Conservation (phyloP, 345 rosid species). For the Garcia nutans region DNA sequence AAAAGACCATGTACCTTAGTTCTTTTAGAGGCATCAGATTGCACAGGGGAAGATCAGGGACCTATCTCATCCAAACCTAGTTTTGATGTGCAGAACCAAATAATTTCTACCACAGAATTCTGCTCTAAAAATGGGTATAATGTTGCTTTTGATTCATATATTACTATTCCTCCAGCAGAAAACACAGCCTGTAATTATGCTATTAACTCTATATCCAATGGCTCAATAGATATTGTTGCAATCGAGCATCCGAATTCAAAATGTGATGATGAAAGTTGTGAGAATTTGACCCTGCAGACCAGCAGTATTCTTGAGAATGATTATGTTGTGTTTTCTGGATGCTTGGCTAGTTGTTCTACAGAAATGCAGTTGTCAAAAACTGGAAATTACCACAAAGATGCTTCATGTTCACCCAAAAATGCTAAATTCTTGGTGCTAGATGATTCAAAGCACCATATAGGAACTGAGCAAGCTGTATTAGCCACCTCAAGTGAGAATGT, state of each 20-base stretch:
- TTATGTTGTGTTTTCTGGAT: constrained; percentile 30
- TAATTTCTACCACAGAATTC: constrained; percentile 31
- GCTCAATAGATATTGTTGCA: constrained; percentile 28
- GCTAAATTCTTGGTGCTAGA: constrained; percentile 27
- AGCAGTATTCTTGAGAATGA: constrained; percentile 34
- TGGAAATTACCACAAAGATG: constrained; percentile 38
- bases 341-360: constrained; percentile 36
- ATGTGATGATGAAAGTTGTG: constrained; percentile 36
- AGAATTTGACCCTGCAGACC: constrained; percentile 40
- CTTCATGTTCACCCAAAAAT: no score
- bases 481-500: constrained; percentile 40
- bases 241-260: constrained; percentile 33
- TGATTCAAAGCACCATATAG: constrained; percentile 32
- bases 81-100: constrained; percentile 35
- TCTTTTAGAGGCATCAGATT: constrained; percentile 29
- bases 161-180: constrained; percentile 35
- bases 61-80: constrained; percentile 32
- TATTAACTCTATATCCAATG: constrained; percentile 40
- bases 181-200: constrained; percentile 37
- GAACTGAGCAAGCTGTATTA: constrained; percentile 31
- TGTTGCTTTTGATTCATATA: constrained; percentile 35
- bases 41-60: constrained; percentile 32
- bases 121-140: constrained; percentile 34
- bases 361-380: constrained; percentile 43
- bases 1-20: constrained; percentile 20